Conservation (phyloP, 1,139 yeast genomes). For the Hyphopichia buzzinii region DNA sequence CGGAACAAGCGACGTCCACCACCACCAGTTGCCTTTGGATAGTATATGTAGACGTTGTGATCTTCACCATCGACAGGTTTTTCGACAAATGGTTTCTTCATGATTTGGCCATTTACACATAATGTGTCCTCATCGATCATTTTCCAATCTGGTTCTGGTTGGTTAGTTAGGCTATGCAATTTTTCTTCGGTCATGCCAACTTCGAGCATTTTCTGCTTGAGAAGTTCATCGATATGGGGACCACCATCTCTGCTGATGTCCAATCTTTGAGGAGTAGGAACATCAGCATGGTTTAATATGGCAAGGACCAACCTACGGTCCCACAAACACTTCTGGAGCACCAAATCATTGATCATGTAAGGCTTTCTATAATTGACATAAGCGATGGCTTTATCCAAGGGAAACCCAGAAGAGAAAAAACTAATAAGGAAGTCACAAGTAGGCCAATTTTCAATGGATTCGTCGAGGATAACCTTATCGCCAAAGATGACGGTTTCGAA, state of each 20-base stretch:
- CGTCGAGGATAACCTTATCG: conserved; percentile 94
- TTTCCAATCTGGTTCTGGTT: conserved; percentile 75
- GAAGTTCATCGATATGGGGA: conserved; percentile 70
- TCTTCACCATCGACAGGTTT: conserved; percentile 99
- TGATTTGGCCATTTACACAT: conserved; percentile 64
- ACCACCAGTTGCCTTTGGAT: conserved; percentile 86
- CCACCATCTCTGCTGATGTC: conserved; percentile 97
- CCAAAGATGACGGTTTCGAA: conserved; percentile 97
- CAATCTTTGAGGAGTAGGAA: conserved; percentile 84
- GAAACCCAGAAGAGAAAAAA: conserved; percentile 94
- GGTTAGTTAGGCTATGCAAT: conserved; percentile 59
- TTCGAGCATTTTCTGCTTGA: conserved; percentile 43
- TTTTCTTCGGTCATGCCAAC: conserved; percentile 41
- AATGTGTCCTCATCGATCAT: conserved; percentile 91
- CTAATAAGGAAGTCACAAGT: conserved; percentile 93
- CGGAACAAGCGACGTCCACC: conserved; percentile 95
- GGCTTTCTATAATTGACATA: conserved; percentile 92
- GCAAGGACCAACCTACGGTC: conserved; percentile 87
- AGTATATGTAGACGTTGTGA: conserved; percentile 93
- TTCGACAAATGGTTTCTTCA: conserved; percentile 92
- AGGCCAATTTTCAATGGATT: conserved; percentile 94
- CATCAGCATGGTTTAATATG: conserved; percentile 77
- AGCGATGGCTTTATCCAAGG: conserved; percentile 89
- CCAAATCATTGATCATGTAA: conserved; percentile 80
- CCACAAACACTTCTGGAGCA: conserved; percentile 92